Conservation (phyloP, 2,329 filamentous ascomycete genomes). For the Emmonsiellopsis sp. region DNA sequence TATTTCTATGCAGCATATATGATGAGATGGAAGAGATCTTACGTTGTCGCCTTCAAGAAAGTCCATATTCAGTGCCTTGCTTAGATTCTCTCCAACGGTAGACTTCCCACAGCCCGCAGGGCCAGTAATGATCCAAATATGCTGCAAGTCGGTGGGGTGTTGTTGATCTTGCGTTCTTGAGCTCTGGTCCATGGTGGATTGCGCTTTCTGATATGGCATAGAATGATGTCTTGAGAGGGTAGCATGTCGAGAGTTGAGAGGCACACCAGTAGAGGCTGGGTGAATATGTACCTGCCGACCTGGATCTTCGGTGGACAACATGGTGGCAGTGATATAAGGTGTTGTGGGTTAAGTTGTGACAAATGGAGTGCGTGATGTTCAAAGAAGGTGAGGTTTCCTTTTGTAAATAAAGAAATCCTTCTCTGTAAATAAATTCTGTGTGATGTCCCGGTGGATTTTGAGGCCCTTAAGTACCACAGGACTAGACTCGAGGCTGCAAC, state of each 20-base stretch:
- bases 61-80: slow-evolving; percentile 52
- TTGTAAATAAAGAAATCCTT: neutral
- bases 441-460: neutral
- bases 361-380: neutral
- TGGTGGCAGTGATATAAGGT: slow-evolving; percentile 16
- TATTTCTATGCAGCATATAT: neutral
- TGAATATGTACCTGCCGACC: slow-evolving; percentile 7
- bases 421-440: neutral
- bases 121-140: slow-evolving; percentile 74
- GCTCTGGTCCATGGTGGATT: neutral
- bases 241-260: slow-evolving; percentile 11
- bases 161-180: slow-evolving; percentile 1
- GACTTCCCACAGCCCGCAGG: slow-evolving; percentile 73
- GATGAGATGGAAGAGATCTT: slow-evolving; percentile 23
- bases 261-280: neutral
- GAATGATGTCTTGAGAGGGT: slow-evolving; percentile 10
- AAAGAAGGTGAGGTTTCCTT: neutral
- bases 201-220: neutral
- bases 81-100: slow-evolving; percentile 59
- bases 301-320: slow-evolving; percentile 32
- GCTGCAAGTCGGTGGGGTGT: slow-evolving; percentile 35
- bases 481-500: no score
- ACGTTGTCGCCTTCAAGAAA: slow-evolving; percentile 74
- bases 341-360: neutral
- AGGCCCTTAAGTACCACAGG: no score